Evolutionary conservation across 345 rosid genomes (phyloP).

Genomic region (Lumnitzera littorea): DNA sequence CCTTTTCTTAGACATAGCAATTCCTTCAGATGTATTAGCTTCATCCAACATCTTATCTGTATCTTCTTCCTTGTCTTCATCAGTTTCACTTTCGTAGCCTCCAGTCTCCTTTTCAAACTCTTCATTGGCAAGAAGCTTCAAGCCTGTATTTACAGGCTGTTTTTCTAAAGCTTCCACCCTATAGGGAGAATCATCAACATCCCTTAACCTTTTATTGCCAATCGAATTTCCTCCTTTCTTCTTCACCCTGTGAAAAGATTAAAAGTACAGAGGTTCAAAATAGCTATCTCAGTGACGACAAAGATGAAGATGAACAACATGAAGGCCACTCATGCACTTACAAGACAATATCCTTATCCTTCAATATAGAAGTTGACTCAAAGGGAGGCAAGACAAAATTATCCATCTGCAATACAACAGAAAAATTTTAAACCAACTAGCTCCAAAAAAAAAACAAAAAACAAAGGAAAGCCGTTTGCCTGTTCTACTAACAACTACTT

Average conservation of each 20-base stretch:
- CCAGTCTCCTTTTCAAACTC: constrained; percentile 60
- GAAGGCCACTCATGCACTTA: constrained; percentile 20
- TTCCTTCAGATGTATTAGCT: constrained; percentile 26
- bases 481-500: no score
- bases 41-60: constrained; percentile 12
- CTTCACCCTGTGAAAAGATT: constrained; percentile 40
- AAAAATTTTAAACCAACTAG: no score
- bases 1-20: constrained; percentile 55
- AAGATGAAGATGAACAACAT: not conserved
- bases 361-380: constrained; percentile 62
- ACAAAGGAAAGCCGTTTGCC: no score
- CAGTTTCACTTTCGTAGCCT: constrained; percentile 55
- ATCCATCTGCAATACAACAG: constrained; percentile 58
- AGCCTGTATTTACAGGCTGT: constrained; percentile 18
- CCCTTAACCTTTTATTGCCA: constrained; percentile 20
- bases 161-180: constrained; percentile 33
- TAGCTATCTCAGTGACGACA: no score
- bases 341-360: constrained; percentile 77
- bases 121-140: constrained; percentile 54
- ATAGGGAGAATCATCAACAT: constrained; percentile 23
- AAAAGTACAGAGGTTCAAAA: not conserved
- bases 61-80: constrained; percentile 33
- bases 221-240: constrained; percentile 30
- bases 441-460: no score
- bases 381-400: constrained; percentile 82